Conservation (phyloP, 176 grass and related monocot genomes). For the Triticum turgidum region DNA sequence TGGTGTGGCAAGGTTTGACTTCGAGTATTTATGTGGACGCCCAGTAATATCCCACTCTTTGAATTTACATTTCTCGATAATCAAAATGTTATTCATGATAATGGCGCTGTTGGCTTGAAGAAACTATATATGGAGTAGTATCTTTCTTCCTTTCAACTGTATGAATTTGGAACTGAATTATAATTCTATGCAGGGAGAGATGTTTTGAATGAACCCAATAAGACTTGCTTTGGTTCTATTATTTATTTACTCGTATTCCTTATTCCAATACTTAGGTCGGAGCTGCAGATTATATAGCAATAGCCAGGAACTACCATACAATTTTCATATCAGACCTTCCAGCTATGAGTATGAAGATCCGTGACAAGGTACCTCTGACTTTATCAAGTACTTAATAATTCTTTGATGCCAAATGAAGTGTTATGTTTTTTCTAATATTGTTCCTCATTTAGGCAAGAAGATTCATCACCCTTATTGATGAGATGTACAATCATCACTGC, state of each 20-base stretch:
- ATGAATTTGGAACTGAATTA: conserved; percentile 14
- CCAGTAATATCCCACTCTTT: conserved; percentile 64
- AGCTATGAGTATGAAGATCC: conserved; percentile 98
- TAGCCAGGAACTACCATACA: conserved; percentile 88
- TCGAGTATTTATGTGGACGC: conserved; percentile 86
- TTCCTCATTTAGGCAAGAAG: conserved; percentile 67
- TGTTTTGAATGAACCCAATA: neutral
- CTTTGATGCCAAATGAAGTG: neutral
- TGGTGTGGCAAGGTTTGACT: conserved; percentile 77
- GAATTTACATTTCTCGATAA: conserved; percentile 16
- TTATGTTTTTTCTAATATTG: conserved; percentile 19
- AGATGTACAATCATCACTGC: conserved; percentile 95
- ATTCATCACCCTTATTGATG: conserved; percentile 94
- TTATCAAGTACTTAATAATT: neutral
- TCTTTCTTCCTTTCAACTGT: neutral
- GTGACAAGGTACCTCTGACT: conserved; percentile 82
- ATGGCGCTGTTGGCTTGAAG: neutral
- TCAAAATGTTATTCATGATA: conserved; percentile 9
- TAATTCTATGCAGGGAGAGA: neutral
- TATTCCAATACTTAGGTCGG: conserved; percentile 56
- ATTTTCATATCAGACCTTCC: conserved; percentile 92
- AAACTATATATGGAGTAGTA: neutral
- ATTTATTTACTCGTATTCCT: conserved; percentile 1
- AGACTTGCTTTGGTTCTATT: neutral
- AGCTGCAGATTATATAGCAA: conserved; percentile 96